Evolutionary conservation across 2,329 filamentous ascomycete species (phyloP), one percentile per base, ranked within the genome.

Genomic region (Allantophomopsis lycopodina): DNA sequence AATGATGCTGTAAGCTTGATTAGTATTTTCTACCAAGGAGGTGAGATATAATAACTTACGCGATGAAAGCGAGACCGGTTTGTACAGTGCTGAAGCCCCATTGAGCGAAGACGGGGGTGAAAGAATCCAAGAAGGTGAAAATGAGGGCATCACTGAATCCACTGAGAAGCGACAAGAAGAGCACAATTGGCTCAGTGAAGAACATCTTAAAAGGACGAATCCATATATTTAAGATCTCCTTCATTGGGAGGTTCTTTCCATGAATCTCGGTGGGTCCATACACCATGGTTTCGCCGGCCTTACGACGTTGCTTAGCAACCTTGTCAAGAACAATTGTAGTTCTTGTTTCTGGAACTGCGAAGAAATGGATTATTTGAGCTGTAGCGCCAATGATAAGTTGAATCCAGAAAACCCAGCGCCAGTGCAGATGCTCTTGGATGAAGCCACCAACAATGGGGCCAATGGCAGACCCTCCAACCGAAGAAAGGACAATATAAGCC

Each of bases 341-440:
- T 39, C 84, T 70, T 0, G 85, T 91, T 58, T 91, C 85, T 1
- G 83, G 83, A 1, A 91, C 84, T 7, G 74, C 65, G 42, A 82
- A 52, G 37, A 80, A 62, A 54, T 87, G 82, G 4, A 83, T 51
- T 4, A 72, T 14, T 53, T 88, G 83, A 3, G 85, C 73, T 28
- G 73, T 67, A 7, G 60, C 79, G n/a, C 84, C 83, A 39, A 89
- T 76, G 48, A 88, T 86, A 46, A 89, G 71, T 58, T 88, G 83
- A 43, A 89, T 82, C 84, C 85, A 91, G 55, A 89, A 87, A 40
- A 69, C 75, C 80, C 80, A 87, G 47, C 71, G 69, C 83, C 83
- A 91, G 20, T 61, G 54, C 0, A 83, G 64, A 47, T 74, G 75
- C 23, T 71, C 58, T 55, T 87, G 72, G 15, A 79, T 72, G 51